A percentile compares a stretch with the other conserved stretches of the same genome.
phyloP scores from a whole-genome alignment of 441 rosid genomes.

The Metrosideros polymorpha region DNA sequence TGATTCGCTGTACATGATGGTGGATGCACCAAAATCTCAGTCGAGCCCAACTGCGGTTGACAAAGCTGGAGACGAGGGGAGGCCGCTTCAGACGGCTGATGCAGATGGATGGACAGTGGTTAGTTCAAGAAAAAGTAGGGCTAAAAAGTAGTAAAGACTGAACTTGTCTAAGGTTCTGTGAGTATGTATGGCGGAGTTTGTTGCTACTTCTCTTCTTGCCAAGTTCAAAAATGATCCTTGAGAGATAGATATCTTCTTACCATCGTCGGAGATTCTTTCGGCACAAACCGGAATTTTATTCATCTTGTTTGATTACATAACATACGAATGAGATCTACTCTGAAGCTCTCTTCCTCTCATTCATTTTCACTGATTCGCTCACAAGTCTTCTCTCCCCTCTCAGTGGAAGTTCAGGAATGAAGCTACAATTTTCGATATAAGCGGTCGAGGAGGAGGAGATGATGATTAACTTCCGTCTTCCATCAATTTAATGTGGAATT shows the following conservation, averaged over 20 bases:
- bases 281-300: too few species aligned
- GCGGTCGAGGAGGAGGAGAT: background rate
- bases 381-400: background rate
- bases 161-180: background rate
- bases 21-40: slow-evolving; percentile 26
- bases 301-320: too few species aligned
- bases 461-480: background rate
- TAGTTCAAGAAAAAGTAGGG: slow-evolving; percentile 35
- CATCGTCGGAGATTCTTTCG: too few species aligned
- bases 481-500: background rate
- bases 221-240: background rate
- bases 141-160: slow-evolving; percentile 29
- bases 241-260: background rate
- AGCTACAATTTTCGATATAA: background rate
- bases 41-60: slow-evolving; percentile 7
- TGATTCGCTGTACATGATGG: slow-evolving; percentile 27
- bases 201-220: background rate
- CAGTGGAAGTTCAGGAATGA: background rate
- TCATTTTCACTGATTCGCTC: background rate
- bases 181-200: background rate
- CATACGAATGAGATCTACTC: too few species aligned
- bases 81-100: slow-evolving; percentile 7
- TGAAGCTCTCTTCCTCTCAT: background rate
- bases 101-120: slow-evolving; percentile 70
- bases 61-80: slow-evolving; percentile 9